Evolutionary conservation across 202 grass and related monocot genomes (phyloP).

Genomic region (Panicum hallii): DNA sequence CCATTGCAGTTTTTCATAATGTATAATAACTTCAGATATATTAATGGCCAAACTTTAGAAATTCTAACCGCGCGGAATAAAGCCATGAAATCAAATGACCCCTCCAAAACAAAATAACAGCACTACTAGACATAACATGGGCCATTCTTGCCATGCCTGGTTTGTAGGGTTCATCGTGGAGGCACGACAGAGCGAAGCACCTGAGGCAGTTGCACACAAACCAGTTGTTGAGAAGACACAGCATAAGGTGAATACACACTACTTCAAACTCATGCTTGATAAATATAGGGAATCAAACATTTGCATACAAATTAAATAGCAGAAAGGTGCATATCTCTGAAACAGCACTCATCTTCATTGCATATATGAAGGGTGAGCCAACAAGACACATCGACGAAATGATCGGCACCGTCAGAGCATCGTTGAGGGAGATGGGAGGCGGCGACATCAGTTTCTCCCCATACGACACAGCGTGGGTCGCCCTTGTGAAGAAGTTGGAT

Average conservation of each 20-base stretch:
- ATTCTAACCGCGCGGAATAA: not conserved
- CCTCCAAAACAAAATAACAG: not conserved
- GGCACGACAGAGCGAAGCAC: not conserved
- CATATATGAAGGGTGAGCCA: not conserved
- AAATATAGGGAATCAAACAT: not conserved
- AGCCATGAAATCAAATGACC: not conserved
- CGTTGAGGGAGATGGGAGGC: conserved; percentile 31
- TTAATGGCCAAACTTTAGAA: no score
- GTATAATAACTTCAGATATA: no score
- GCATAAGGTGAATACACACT: not conserved
- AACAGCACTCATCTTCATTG: not conserved
- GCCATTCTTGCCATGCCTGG: not conserved
- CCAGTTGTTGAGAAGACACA: not conserved
- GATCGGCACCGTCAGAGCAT: conserved; percentile 39
- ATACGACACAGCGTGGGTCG: conserved; percentile 70
- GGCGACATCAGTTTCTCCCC: conserved; percentile 61
- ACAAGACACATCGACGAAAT: not conserved
- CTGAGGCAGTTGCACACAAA: not conserved
- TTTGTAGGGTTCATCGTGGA: not conserved
- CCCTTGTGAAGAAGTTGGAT: conserved; percentile 43
- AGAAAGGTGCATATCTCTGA: not conserved
- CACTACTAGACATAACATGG: not conserved
- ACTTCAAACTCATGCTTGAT: not conserved
- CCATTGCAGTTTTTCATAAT: no score
- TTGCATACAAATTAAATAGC: not conserved